Base-by-base conservation (phyloP, 805 yeast genomes). In the Scheffersomyces ergatensis region DNA sequence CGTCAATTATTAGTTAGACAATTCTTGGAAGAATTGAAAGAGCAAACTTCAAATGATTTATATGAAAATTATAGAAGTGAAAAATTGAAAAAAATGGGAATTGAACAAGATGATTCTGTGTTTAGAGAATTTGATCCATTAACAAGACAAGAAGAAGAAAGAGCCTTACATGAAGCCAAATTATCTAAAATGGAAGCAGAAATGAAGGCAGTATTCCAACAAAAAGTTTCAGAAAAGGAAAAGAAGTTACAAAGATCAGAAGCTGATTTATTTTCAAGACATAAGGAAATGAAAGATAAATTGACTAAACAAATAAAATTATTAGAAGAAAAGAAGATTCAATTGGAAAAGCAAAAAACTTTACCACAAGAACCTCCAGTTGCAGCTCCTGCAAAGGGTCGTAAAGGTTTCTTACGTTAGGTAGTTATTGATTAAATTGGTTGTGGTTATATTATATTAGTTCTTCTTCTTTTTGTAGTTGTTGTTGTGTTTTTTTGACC, bases 221-320 rank as follows among this genome's bases (percentile, higher is more conserved):
- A 87, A 59, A 93, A 93, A 72, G 99, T 93, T 24, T 73, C 85
- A 44, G 97, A 90, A 68, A 95, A 93, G 81, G 99, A 93, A 67
- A 88, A 89, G 77, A 92, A 92, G 72, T 78, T 93, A 60, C 96
- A 90, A 71, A 87, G 88, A 69, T 88, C 96, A 35, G 99, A 93
- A 72, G 93, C 95, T 43, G 99, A 93, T 66, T 78, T 93, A 59
- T 92, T 92, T 63, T 79, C 93, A 31, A 84, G 95, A 65, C 99
- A 93, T 67, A 88, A 89, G 67, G 98, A 93, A 65, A 90, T 92
- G 92, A 92, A 92, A 68, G 97, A 92, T 59, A 89, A 88, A 67
- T 77, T 93, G 62, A 74, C 85, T 49, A 85, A 85, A 63, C 97
- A 92, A 67, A 80, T 92, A 50, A 85, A 84, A 60, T 80, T 89